A percentile compares a stretch with the other conserved stretches of the same genome.
Conservation (phyloP, 2,329 filamentous ascomycete genomes). For the Cercospora beticola region DNA sequence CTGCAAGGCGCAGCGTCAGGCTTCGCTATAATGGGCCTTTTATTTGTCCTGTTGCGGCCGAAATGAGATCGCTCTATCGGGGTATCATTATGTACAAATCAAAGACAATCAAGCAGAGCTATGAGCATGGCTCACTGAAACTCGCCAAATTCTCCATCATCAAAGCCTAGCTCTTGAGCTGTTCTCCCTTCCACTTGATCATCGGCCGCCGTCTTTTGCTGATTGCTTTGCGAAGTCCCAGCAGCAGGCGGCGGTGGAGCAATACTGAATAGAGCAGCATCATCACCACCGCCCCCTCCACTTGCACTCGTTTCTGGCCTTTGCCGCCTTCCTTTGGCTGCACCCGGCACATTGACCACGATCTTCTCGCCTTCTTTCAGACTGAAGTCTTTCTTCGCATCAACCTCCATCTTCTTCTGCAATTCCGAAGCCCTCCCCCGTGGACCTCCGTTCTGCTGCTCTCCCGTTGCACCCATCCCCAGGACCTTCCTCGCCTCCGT, state of each 20-base stretch:
- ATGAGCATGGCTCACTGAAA: slow-evolving; percentile 55
- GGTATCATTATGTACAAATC: slow-evolving; percentile 8
- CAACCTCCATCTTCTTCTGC: slow-evolving; percentile 45
- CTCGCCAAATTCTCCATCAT: slow-evolving; percentile 85
- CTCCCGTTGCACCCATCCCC: slow-evolving; percentile 48
- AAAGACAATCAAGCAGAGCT: background rate
- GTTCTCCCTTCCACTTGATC: slow-evolving; percentile 44
- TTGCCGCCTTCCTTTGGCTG: slow-evolving; percentile 49
- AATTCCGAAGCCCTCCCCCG: slow-evolving; percentile 34
- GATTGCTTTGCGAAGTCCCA: slow-evolving; percentile 22
- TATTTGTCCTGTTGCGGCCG: slow-evolving; percentile 38
- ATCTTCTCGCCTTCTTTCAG: slow-evolving; percentile 90
- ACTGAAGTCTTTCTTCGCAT: slow-evolving; percentile 71
- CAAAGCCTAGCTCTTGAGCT: slow-evolving; percentile 70
- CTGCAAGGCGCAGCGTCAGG: slow-evolving; percentile 48
- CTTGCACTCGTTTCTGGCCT: slow-evolving; percentile 33
- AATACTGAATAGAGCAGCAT: slow-evolving; percentile 65
- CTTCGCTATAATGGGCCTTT: slow-evolving; percentile 37
- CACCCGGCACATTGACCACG: slow-evolving; percentile 68
- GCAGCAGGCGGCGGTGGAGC: slow-evolving; percentile 71
- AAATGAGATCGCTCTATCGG: slow-evolving; percentile 26
- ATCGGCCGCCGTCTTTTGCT: slow-evolving; percentile 63
- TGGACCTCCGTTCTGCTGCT: slow-evolving; percentile 44
- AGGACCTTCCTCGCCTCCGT: slow-evolving; percentile 74
- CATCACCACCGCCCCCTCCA: slow-evolving; percentile 43